phyloP scores from a whole-genome alignment of 2,329 filamentous ascomycete genomes.

The Verticillium longisporum region DNA sequence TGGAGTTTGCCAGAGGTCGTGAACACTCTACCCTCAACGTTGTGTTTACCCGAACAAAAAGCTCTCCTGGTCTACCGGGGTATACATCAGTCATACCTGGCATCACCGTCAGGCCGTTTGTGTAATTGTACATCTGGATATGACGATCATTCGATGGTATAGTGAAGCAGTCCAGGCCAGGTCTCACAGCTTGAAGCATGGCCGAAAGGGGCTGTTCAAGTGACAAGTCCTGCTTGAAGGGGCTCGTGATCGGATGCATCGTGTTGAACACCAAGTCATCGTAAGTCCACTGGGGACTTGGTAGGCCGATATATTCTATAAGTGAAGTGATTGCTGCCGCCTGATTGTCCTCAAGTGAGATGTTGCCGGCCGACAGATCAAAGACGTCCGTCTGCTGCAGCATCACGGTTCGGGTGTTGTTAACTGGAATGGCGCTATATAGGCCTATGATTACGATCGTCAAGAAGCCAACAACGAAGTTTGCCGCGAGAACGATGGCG shows the following conservation, averaged over 20 bases:
- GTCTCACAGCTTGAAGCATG: conserved; percentile 11
- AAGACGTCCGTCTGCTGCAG: conserved; percentile 20
- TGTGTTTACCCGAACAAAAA: conserved; percentile 13
- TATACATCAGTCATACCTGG: not conserved
- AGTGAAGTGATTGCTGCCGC: conserved; percentile 17
- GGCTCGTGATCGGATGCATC: conserved; percentile 6
- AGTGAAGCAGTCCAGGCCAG: conserved; percentile 13
- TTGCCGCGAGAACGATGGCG: conserved; percentile 14
- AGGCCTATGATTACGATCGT: conserved; percentile 20
- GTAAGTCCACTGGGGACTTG: conserved; percentile 23
- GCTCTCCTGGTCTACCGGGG: not conserved
- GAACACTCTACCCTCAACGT: conserved; percentile 6
- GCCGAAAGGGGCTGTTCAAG: conserved; percentile 8
- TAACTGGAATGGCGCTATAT: conserved; percentile 17
- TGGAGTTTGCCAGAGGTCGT: not conserved
- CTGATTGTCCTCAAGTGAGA: conserved; percentile 15
- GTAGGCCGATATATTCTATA: conserved; percentile 18
- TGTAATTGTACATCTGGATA: not conserved
- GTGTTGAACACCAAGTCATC: conserved; percentile 19
- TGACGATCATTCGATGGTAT: conserved; percentile 8
- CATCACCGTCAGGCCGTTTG: not conserved
- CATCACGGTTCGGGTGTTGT: conserved; percentile 12
- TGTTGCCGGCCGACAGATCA: conserved; percentile 12
- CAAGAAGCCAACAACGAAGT: conserved; percentile 12
- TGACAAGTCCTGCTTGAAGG: conserved; percentile 2